A percentile compares a stretch with the other conserved stretches of the same genome.
These are phyloP conservation scores for Hansenula lynferdii DNA, from an alignment of 1,139 yeast genomes.

Conservation along the genomic window DNA sequence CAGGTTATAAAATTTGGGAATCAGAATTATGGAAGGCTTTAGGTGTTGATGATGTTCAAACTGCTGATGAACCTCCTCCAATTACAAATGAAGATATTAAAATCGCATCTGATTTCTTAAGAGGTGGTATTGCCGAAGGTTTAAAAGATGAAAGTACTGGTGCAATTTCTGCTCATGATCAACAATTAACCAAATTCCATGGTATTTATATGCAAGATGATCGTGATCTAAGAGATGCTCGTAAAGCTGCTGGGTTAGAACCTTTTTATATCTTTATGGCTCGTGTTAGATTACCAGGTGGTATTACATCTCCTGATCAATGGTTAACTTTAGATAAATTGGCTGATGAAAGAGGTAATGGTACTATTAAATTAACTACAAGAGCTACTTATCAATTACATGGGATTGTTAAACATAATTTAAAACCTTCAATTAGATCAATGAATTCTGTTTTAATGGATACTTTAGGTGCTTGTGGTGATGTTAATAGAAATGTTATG, in stretches of 20 bases:
- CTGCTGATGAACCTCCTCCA: slow-evolving; percentile 94
- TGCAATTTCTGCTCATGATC: slow-evolving; percentile 88
- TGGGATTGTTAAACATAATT: slow-evolving; percentile 86
- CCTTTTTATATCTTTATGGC: slow-evolving; percentile 97
- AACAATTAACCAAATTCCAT: slow-evolving; percentile 94
- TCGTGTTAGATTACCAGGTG: slow-evolving; percentile 93
- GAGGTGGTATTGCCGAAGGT: slow-evolving; percentile 93
- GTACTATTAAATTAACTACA: slow-evolving; percentile 90
- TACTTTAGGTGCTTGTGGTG: slow-evolving; percentile 98
- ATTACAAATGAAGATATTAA: slow-evolving; percentile 96
- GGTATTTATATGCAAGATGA: slow-evolving; percentile 99
- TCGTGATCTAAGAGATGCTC: slow-evolving; percentile 90
- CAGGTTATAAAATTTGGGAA: slow-evolving; percentile 89
- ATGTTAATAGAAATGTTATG: slow-evolving; percentile 95
- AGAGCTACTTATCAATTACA: slow-evolving; percentile 98
- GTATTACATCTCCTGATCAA: slow-evolving; percentile 81
- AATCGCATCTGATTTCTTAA: slow-evolving; percentile 74
- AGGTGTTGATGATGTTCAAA: slow-evolving; percentile 80
- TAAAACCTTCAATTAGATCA: slow-evolving; percentile 89
- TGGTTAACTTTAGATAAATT: slow-evolving; percentile 84
- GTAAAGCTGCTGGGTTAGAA: slow-evolving; percentile 88
- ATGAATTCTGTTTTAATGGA: slow-evolving; percentile 90
- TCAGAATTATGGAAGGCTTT: slow-evolving; percentile 80
- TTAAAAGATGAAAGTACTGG: slow-evolving; percentile 81
- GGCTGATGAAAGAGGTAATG: slow-evolving; percentile 83